Evolutionary conservation across 192 early-diverging fungal genomes (phyloP).

Genomic region (Piromyces sp.): DNA sequence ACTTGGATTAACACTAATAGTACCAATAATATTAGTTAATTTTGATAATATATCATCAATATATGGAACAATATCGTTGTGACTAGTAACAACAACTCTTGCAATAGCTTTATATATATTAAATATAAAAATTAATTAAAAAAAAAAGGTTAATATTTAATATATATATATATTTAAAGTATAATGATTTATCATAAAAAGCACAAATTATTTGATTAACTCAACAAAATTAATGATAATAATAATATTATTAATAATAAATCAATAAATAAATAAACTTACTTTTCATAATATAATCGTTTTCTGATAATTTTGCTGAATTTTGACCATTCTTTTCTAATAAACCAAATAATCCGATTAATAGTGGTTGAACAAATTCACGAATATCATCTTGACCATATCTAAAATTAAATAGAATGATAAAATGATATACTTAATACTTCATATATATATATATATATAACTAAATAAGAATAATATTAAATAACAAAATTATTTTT

Average conservation of each 20-base stretch:
- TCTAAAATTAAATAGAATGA: constrained; percentile 28
- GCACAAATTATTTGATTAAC: too few species aligned
- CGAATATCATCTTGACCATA: constrained; percentile 46
- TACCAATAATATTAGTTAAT: constrained; percentile 57
- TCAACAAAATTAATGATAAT: too few species aligned
- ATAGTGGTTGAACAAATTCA: constrained; percentile 29
- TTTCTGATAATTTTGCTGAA: constrained; percentile 87
- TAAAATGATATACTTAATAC: too few species aligned
- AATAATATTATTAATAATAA: too few species aligned
- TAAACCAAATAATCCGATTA: constrained; percentile 55
- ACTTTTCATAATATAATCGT: constrained; percentile 91
- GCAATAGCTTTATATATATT: constrained; percentile 62
- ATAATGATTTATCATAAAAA: too few species aligned
- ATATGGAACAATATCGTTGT: constrained; percentile 51
- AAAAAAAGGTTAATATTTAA: neutral
- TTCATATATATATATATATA: too few species aligned
- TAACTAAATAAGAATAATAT: too few species aligned
- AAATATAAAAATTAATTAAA: too few species aligned
- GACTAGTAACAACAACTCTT: constrained; percentile 63
- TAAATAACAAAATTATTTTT: too few species aligned
- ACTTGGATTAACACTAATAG: constrained; percentile 84
- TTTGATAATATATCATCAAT: constrained; percentile 54
- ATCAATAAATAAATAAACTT: too few species aligned
- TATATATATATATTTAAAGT: too few species aligned
- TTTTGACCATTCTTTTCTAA: constrained; percentile 51